A percentile compares a stretch with the other conserved stretches of the same genome.
phyloP scores from a whole-genome alignment of 208 protist genomes.

The Trypanosoma avium region DNA sequence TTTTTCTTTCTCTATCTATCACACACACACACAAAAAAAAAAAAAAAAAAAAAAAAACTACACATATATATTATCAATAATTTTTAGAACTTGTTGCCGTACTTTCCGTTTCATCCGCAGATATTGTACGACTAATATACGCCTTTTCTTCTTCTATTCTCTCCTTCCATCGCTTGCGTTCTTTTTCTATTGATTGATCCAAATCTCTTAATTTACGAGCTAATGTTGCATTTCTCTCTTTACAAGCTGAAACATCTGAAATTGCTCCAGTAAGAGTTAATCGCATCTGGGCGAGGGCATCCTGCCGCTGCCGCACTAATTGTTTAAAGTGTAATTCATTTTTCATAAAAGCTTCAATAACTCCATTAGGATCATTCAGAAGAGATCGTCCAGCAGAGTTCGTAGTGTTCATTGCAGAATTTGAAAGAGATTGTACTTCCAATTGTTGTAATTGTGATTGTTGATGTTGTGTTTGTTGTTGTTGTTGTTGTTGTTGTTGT shows the following conservation, averaged over 20 bases:
- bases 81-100: too few relatives aligned
- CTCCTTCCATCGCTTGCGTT: slow-evolving; percentile 63
- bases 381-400: slow-evolving; percentile 28
- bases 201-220: slow-evolving; percentile 63
- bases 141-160: slow-evolving; percentile 68
- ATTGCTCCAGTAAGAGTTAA: slow-evolving; percentile 60
- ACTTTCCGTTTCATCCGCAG: slow-evolving; percentile 1
- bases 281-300: slow-evolving; percentile 62
- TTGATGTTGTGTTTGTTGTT: background rate
- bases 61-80: too few relatives aligned
- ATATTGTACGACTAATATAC: slow-evolving; percentile 36
- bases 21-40: too few relatives aligned
- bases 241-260: slow-evolving; percentile 56
- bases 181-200: slow-evolving; percentile 63
- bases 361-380: slow-evolving; percentile 52
- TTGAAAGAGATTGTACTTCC: background rate
- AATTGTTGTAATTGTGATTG: background rate
- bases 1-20: too few relatives aligned
- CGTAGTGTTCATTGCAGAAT: background rate
- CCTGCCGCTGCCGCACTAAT: slow-evolving; percentile 62
- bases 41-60: too few relatives aligned
- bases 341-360: slow-evolving; percentile 78
- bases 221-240: slow-evolving; percentile 61
- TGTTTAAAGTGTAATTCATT: slow-evolving; percentile 87
- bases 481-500: background rate